Conservation (phyloP, 352 stramenopile species). For the Globisporangium canariense region DNA sequence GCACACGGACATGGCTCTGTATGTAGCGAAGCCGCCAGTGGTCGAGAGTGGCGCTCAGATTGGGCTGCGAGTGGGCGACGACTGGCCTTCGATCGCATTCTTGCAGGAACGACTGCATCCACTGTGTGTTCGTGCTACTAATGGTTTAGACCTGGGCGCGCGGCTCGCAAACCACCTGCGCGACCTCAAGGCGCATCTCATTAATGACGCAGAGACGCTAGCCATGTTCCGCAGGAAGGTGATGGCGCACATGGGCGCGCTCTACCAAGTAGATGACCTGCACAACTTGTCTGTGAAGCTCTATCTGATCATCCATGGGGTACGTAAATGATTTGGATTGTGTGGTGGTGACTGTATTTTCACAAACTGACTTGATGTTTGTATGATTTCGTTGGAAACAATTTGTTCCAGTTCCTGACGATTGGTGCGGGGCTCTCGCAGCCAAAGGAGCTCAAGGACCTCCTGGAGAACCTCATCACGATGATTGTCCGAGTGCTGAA, state of each 20-base stretch:
- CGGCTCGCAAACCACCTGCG: constrained; percentile 62
- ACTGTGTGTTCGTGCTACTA: constrained; percentile 47
- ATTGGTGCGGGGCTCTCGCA: constrained; percentile 74
- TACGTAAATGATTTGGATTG: constrained; percentile 10
- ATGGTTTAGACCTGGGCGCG: constrained; percentile 62
- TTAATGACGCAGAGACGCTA: constrained; percentile 71
- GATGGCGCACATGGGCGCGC: constrained; percentile 29
- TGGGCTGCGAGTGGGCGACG: constrained; percentile 24
- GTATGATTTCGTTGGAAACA: background rate
- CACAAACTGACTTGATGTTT: background rate
- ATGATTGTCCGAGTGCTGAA: constrained; percentile 59
- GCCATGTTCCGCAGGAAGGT: constrained; percentile 39
- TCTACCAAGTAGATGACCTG: constrained; percentile 21
- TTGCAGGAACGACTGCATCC: constrained; percentile 55
- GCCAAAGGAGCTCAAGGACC: constrained; percentile 69
- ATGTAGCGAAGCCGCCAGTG: constrained; percentile 9
- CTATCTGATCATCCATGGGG: constrained; percentile 59
- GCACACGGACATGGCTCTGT: background rate
- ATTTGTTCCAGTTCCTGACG: constrained; percentile 37
- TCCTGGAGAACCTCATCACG: constrained; percentile 61
- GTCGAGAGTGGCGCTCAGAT: constrained; percentile 57
- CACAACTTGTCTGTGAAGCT: constrained; percentile 44
- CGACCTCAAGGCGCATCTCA: constrained; percentile 72
- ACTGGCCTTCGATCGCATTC: constrained; percentile 50
- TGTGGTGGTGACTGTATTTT: background rate